These are phyloP conservation scores for Calocybe gangraenosa DNA, from an alignment of 768 basidiomycete genomes.

Conservation along the genomic window DNA sequence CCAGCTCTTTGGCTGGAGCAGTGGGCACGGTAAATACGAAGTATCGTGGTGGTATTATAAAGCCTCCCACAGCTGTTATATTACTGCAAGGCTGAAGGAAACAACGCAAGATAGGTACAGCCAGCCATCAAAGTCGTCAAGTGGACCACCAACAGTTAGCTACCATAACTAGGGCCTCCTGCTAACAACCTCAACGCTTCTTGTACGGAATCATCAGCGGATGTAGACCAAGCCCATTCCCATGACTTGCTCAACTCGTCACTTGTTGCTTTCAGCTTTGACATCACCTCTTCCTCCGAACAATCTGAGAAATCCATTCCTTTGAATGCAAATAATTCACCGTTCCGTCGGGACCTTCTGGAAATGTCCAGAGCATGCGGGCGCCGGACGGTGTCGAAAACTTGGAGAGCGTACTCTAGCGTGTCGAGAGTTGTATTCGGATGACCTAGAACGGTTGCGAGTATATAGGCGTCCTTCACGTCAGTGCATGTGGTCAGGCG, in stretches of 20 bases:
- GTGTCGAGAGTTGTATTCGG: conserved; percentile 33
- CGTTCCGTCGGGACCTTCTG: conserved; percentile 35
- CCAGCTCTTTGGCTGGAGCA: too few species aligned
- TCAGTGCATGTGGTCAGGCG: not conserved
- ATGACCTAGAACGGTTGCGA: conserved; percentile 43
- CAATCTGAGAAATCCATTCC: conserved; percentile 26
- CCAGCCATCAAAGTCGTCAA: too few species aligned
- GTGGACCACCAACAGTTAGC: too few species aligned
- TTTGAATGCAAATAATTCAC: conserved; percentile 36
- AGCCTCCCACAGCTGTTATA: too few species aligned
- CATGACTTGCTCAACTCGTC: conserved; percentile 44
- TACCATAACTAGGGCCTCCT: not conserved
- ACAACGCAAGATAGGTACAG: too few species aligned
- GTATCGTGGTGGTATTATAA: too few species aligned
- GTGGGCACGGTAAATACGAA: too few species aligned
- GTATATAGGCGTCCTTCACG: conserved; percentile 47
- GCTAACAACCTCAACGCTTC: conserved; percentile 32
- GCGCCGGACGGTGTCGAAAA: conserved; percentile 49
- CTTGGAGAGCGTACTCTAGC: conserved; percentile 34
- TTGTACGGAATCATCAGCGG: conserved; percentile 35
- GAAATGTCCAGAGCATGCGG: conserved; percentile 38
- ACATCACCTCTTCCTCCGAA: conserved; percentile 22
- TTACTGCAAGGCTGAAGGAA: too few species aligned
- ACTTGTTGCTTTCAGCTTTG: conserved; percentile 35
- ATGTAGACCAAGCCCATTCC: conserved; percentile 61